Evolutionary conservation across 176 grass and related monocot species (phyloP).

Genomic region (Ananas comosus): DNA sequence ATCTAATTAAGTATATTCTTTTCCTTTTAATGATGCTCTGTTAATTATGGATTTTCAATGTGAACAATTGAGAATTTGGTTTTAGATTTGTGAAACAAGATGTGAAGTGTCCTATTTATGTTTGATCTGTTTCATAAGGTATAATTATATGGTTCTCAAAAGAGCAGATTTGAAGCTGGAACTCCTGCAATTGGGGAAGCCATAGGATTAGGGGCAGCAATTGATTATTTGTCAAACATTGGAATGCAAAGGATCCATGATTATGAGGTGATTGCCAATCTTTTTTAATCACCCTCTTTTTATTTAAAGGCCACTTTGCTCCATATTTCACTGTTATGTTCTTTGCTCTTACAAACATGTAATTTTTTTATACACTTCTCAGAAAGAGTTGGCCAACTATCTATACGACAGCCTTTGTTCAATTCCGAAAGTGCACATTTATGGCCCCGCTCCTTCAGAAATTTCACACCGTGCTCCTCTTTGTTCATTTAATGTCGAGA

Average conservation of each 20-base stretch:
- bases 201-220: constrained; percentile 68
- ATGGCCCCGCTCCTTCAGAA: constrained; percentile 60
- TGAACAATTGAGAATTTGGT: no score
- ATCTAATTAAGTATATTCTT: no score
- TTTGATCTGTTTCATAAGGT: not conserved
- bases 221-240: constrained; percentile 69
- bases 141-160: no score
- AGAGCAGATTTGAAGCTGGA: constrained; percentile 77
- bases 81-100: not conserved
- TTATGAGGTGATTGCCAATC: constrained; percentile 48
- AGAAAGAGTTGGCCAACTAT: constrained; percentile 42
- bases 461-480: constrained; percentile 43
- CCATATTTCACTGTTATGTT: no score
- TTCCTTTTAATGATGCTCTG: no score
- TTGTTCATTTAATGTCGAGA: constrained; percentile 85
- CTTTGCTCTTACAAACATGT: constrained; percentile 6
- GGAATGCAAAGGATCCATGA: constrained; percentile 80
- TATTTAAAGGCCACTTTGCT: not conserved
- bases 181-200: constrained; percentile 91
- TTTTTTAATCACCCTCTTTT: constrained; percentile 2
- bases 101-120: not conserved
- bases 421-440: constrained; percentile 61
- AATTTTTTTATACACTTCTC: constrained; percentile 2
- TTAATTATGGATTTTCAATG: no score
- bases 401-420: constrained; percentile 46